Evolutionary conservation across 371 early-diverging fungal genomes (phyloP), one percentile per base, ranked within the genome.

Genomic region (Circinella umbellata): DNA sequence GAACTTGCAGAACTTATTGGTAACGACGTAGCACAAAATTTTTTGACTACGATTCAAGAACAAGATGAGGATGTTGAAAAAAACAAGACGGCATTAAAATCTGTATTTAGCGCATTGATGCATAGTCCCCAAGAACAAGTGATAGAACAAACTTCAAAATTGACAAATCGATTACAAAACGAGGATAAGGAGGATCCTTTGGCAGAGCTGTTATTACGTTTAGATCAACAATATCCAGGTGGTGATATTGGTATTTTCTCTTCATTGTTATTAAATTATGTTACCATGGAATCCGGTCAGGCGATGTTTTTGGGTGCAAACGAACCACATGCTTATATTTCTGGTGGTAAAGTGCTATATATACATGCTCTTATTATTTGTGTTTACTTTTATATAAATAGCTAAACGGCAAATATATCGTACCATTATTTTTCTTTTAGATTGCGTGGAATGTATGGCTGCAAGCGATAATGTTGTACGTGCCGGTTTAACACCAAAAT

Each of bases 381-480:
- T 42, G 6, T 42, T 42, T 42, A 9, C 11, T 42, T 42, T 42
- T 1, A 9, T 42, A 42, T 1, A 9, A 42, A 42, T 9, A 42
- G 6, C 42, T 42, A 36, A 61, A 9, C 14, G 60, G 60, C 14
- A 59, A 62, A 42, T 11, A 42, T 3, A 42, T 37, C n/a, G 36
- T 35, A 7, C 9, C 36, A 17, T 59, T 34, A 37, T 17, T 8
- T 14, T 42, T 37, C 17, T 57, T 36, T 38, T 55, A 92, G 99
- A 99, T 79, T 96, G 95, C 80, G 88, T 98, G 54, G 99, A 99
- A 80, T 98, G 98, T 79, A 99, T 99, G 99, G 98, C 99, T 4
- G 90, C 97, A 7, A 92, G 93, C 66, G 99, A 99, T 79, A 99
- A 99, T 75, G 99, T 99, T 1, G 95, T 99, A 4, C 93, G 99